Conservation (phyloP, 2,329 filamentous ascomycete species). For the Penicillium carneum region DNA sequence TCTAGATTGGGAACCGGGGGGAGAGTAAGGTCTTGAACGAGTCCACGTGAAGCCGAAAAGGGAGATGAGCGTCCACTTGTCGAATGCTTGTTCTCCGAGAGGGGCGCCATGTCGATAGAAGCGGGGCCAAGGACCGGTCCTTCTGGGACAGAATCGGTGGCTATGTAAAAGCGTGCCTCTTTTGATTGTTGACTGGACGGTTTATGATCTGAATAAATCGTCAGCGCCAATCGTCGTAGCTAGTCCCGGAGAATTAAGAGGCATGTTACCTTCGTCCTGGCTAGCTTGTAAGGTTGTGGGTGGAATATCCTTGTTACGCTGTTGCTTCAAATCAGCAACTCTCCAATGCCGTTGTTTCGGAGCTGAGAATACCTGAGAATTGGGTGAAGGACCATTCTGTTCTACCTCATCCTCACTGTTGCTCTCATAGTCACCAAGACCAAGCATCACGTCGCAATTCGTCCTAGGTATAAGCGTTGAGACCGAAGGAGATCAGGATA, state of each 20-base stretch:
- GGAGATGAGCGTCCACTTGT: constrained; percentile 51
- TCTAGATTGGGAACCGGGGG: constrained; percentile 55
- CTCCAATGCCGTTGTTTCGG: not conserved
- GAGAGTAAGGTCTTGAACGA: constrained; percentile 65
- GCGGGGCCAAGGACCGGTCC: constrained; percentile 50
- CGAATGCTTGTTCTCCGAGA: constrained; percentile 23
- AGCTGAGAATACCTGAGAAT: constrained; percentile 35
- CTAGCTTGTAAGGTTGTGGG: constrained; percentile 9
- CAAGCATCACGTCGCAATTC: constrained; percentile 45
- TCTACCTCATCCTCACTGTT: constrained; percentile 55
- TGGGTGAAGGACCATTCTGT: constrained; percentile 21
- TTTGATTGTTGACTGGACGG: constrained; percentile 2
- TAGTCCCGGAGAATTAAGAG: not conserved
- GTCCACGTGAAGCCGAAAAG: constrained; percentile 57
- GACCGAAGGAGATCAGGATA: not conserved
- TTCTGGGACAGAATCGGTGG: constrained; percentile 27
- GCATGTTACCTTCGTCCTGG: constrained; percentile 19
- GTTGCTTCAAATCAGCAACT: not conserved
- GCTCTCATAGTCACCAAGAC: constrained; percentile 54
- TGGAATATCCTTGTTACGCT: constrained; percentile 11
- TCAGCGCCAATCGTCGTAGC: not conserved
- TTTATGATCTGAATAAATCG: constrained; percentile 12
- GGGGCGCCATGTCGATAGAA: constrained; percentile 36
- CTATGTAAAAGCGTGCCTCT: constrained; percentile 6
- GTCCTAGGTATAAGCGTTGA: constrained; percentile 4